Evolutionary conservation across 441 rosid genomes (phyloP).

Genomic region (Brassica balearica): DNA sequence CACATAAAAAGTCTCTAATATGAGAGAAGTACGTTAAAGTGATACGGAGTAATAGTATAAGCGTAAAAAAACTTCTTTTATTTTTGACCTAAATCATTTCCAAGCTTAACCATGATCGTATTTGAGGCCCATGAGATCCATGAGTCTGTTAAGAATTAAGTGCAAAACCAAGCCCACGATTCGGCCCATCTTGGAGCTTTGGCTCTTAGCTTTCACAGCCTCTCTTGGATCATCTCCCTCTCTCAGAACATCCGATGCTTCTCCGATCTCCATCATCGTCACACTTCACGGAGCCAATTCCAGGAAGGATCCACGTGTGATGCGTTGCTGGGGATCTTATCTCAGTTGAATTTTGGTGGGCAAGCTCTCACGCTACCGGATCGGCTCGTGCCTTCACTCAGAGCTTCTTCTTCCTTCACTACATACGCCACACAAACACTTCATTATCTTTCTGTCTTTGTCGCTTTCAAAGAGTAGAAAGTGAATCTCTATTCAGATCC

Average conservation of each 20-base stretch:
- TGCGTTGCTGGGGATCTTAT: conserved; percentile 29
- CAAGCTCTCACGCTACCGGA: conserved; percentile 27
- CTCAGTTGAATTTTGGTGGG: conserved; percentile 12
- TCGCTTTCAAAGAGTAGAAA: conserved; percentile 20
- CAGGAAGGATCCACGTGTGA: conserved; percentile 30
- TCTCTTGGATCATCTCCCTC: conserved; percentile 36
- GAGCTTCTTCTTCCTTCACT: conserved; percentile 31
- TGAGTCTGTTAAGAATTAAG: background rate
- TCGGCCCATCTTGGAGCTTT: conserved; percentile 27
- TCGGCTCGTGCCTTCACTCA: conserved; percentile 23
- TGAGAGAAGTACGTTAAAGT: too few relatives aligned
- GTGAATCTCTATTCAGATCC: conserved; percentile 36
- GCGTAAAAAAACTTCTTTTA: too few relatives aligned
- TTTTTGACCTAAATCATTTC: background rate
- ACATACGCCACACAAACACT: background rate
- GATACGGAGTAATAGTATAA: too few relatives aligned
- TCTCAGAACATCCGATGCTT: conserved; percentile 31
- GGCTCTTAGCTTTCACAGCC: conserved; percentile 28
- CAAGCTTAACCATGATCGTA: background rate
- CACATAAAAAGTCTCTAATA: too few relatives aligned
- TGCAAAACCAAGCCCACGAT: background rate
- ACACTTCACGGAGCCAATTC: conserved; percentile 14
- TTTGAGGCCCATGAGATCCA: background rate
- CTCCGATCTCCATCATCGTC: conserved; percentile 31
- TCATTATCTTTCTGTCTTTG: conserved; percentile 8